Evolutionary conservation across 2,329 filamentous ascomycete species (phyloP), one percentile per base, ranked within the genome.

Genomic region (Phialophora verrucosa): DNA sequence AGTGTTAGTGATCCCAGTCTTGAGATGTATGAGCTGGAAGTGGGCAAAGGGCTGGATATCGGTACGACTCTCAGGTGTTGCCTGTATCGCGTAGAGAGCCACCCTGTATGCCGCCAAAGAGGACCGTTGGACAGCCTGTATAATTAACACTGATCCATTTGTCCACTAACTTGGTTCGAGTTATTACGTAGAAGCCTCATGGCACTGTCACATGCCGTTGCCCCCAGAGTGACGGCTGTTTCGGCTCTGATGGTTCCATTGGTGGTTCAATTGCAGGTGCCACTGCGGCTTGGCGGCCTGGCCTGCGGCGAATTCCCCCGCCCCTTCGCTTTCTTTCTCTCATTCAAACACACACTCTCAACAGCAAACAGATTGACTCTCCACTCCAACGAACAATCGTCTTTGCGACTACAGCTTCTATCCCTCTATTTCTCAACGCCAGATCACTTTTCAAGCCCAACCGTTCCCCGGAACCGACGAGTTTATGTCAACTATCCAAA

Each of bases 401-500:
- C 53, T 63, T 56, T 54, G 61, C 63, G 49, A 27, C 49, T 51
- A 32, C 53, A 56, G 29, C 25, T 31, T 35, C 53, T 56, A 51
- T 29, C 20, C 42, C 53, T 60, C 35, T 27, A 55, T 31, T 53
- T 47, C 57, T 29, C 20, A 54, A 27, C 23, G 62, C 32, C 31
- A 59, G 29, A 6, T 25, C 23, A 44, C 59, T 49, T 55, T 35
- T 23, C 23, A 42, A 8, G n/a, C 25, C 35, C 50, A 62, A 31
- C 66, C 60, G 60, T 56, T 63, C 55, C 59, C 29, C 51, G n/a
- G 27, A 54, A 66, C 64, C 62, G 54, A 85, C 89, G 89, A 91
- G 90, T 93, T 92, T 93, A 95, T 95, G 92, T 95, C 92, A 89
- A 72, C 71, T 72, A 95, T 95, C 91, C 91, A 95, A 93, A 96